These are phyloP conservation scores for Trichoderma brevicompactum DNA, from an alignment of 2,329 filamentous ascomycete species.

Conservation along the genomic window DNA sequence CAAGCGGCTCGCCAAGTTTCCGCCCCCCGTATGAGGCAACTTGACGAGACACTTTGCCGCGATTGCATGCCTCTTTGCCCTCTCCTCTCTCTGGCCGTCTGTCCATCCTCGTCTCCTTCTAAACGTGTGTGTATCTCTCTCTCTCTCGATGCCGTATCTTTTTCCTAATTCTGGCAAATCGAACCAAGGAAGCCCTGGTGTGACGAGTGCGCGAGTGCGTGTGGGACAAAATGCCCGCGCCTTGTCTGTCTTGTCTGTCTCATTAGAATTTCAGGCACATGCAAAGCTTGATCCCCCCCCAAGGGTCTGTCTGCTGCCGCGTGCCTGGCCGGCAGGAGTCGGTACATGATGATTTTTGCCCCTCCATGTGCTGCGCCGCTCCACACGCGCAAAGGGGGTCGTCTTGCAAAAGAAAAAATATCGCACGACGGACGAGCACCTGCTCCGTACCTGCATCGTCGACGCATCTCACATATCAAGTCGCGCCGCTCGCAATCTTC, in stretches of 20 bases:
- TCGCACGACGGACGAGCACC: too few relatives aligned
- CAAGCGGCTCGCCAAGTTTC: neutral
- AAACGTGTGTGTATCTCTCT: too few relatives aligned
- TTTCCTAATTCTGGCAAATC: neutral
- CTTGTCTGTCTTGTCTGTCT: conserved; percentile 24
- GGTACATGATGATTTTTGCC: neutral
- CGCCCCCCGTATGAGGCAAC: neutral
- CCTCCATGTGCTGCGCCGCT: too few relatives aligned
- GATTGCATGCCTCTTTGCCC: too few relatives aligned
- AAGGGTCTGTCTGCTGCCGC: neutral
- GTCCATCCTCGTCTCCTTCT: neutral
- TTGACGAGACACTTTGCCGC: neutral
- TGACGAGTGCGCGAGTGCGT: neutral
- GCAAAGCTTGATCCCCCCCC: conserved; percentile 13
- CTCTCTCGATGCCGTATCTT: neutral
- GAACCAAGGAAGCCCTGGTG: too few relatives aligned
- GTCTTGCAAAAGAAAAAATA: neutral
- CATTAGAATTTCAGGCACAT: conserved; percentile 27
- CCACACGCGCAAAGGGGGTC: neutral
- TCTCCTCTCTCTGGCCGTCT: neutral
- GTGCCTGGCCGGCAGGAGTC: conserved; percentile 4
- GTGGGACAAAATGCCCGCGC: conserved; percentile 2
- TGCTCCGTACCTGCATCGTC: conserved; percentile 12
- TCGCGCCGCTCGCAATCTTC: neutral
- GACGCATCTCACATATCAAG: conserved; percentile 4